A percentile compares a stretch with the other conserved stretches of the same genome.
Evolutionary conservation across 176 grass and related monocot species (phyloP).

Genomic region (Lolium rigidum): DNA sequence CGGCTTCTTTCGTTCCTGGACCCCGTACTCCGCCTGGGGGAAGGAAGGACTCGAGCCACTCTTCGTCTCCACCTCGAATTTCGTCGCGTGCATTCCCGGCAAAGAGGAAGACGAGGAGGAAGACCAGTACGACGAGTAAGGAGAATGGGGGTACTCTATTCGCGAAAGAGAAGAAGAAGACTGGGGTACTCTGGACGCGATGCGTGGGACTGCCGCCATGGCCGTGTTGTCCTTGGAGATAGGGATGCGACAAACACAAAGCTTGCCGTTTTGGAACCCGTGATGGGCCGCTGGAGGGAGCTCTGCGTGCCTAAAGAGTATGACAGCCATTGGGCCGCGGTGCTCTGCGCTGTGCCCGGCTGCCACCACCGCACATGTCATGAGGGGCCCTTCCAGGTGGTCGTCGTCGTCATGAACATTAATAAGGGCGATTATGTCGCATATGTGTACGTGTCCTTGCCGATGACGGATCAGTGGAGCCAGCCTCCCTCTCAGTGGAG

Average conservation of each 20-base stretch:
- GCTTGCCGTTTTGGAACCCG: background rate
- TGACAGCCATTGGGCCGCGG: background rate
- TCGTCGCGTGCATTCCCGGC: background rate
- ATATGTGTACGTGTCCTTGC: background rate
- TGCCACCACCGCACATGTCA: constrained; percentile 6
- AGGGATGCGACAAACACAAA: background rate
- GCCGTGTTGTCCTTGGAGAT: background rate
- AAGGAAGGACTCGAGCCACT: background rate
- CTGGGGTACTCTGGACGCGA: background rate
- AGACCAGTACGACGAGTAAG: background rate
- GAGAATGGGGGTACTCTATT: too few relatives aligned
- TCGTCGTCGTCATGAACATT: background rate
- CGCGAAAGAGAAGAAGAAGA: too few relatives aligned
- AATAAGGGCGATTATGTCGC: background rate
- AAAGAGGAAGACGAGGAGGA: background rate
- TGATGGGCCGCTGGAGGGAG: background rate
- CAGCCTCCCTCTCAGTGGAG: background rate
- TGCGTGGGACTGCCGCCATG: constrained; percentile 3
- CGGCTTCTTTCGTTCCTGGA: background rate
- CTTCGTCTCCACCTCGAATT: background rate
- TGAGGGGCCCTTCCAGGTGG: background rate
- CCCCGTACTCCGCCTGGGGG: background rate
- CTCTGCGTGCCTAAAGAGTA: background rate
- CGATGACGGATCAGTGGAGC: background rate
- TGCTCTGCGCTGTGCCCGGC: background rate